Evolutionary conservation across 2,329 filamentous ascomycete species (phyloP).

Genomic region (Trichoderma sp.): DNA sequence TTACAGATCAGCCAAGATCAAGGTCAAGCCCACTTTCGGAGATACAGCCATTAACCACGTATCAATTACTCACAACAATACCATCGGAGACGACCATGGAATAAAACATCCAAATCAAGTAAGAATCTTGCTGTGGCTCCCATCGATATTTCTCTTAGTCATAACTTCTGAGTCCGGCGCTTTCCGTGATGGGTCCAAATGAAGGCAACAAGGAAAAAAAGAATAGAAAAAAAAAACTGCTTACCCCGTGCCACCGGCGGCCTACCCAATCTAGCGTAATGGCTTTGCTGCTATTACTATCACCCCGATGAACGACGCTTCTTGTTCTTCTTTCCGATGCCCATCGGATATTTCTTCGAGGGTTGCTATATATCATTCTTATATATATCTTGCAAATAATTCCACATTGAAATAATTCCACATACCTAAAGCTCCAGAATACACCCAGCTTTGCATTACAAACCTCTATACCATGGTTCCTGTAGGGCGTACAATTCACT

Average conservation of each 20-base stretch:
- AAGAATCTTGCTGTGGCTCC: neutral
- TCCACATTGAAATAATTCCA: neutral
- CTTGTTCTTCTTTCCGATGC: neutral
- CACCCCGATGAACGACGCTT: neutral
- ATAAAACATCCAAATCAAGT: neutral
- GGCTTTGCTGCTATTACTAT: neutral
- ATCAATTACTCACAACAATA: neutral
- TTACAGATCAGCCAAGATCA: neutral
- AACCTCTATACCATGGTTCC: neutral
- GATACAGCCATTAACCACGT: neutral
- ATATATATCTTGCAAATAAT: neutral
- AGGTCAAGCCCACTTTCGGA: neutral
- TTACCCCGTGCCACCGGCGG: neutral
- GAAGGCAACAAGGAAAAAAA: neutral
- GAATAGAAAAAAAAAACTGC: neutral
- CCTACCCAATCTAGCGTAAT: neutral
- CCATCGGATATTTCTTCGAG: neutral
- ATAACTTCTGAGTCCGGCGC: constrained; percentile 11
- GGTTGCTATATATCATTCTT: neutral
- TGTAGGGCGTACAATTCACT: neutral
- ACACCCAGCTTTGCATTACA: too few relatives aligned
- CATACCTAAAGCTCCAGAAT: too few relatives aligned
- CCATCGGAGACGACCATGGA: neutral
- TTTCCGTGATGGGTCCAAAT: constrained; percentile 10
- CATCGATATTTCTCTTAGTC: constrained; percentile 8